A percentile compares a stretch with the other conserved stretches of the same genome.
Evolutionary conservation across 768 basidiomycete species (phyloP).

Genomic region (Lentinula detonsa): DNA sequence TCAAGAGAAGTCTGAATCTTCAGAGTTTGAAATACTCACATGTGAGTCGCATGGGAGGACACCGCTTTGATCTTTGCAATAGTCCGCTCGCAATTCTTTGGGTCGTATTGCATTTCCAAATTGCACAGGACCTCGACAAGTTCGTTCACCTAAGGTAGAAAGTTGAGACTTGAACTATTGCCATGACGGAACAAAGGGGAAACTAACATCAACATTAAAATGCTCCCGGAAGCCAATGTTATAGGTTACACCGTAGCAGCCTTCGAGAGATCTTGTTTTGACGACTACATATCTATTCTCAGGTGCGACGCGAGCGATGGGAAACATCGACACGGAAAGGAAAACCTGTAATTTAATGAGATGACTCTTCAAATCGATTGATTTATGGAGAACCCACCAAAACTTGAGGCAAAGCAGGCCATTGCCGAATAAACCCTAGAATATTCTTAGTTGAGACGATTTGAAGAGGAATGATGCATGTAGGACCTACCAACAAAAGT

Average conservation of each 20-base stretch:
- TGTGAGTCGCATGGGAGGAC: conserved; percentile 42
- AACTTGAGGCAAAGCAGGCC: conserved; percentile 64
- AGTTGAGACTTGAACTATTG: neutral
- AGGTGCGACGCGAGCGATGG: conserved; percentile 39
- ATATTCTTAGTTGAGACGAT: neutral
- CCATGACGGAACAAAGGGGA: neutral
- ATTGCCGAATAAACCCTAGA: conserved; percentile 52
- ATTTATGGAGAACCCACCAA: conserved; percentile 35
- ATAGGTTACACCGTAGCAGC: conserved; percentile 58
- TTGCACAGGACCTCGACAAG: conserved; percentile 45
- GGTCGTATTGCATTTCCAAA: conserved; percentile 38
- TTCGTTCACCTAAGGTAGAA: conserved; percentile 28
- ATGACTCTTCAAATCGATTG: neutral
- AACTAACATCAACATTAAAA: conserved; percentile 37
- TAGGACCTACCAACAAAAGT: conserved; percentile 42
- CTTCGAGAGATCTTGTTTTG: conserved; percentile 52
- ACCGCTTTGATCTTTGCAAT: conserved; percentile 36
- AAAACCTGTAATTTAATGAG: conserved; percentile 40
- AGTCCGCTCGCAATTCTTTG: conserved; percentile 20
- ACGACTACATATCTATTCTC: conserved; percentile 51
- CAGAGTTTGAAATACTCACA: conserved; percentile 32
- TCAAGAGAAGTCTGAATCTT: no score
- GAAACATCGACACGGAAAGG: conserved; percentile 49
- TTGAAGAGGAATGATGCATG: neutral
- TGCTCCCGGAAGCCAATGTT: conserved; percentile 60